Evolutionary conservation across 495 filamentous ascomycete genomes (phyloP), one percentile per base, ranked within the genome.

Genomic region (Neurospora sp.): DNA sequence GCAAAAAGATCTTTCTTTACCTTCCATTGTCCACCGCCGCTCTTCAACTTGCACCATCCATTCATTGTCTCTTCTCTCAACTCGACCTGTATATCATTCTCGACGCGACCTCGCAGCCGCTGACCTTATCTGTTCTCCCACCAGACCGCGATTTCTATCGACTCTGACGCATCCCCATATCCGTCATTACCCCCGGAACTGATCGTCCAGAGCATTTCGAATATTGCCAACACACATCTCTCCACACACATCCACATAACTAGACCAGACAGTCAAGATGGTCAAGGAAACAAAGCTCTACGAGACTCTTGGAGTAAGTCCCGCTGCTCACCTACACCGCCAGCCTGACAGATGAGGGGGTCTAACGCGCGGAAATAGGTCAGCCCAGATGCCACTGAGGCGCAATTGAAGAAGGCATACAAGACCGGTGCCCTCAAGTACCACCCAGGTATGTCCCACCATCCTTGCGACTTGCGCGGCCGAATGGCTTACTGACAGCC

Each of bases 221-320:
- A 66, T 31, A 66, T 49, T 37, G 14, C 71, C 73, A 40, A 72
- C 37, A 72, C 69, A 72, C 35, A n/a, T 71, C 70, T 49, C 44
- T 35, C 69, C 39, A 46, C 49, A 73, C 49, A 73, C 10, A 72
- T 46, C 42, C 54, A 66, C 60, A 31, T 20, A 72, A 73, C 42
- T 70, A 42, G 38, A 72, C 18, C 20, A 72, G 20, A n/a, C 27
- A 42, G 69, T 23, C 85, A 92, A 82, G 75, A 97, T 97, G 94
- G 94, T 94, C 77, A 95, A 93, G 80, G 94, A 97, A 77, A 93
- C 93, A 27, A 93, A 93, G 82, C 87, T 90, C 77, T 97, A 97
- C 84, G 94, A 97, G 74, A 81, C 87, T 74, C 88, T 97, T 62
- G 94, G 94, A 83, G 94, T 96, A 90, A 78, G 92, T 85, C 76